These are phyloP conservation scores for Paramecium bursaria DNA, from an alignment of 73 alveolate genomes.

Conservation along the genomic window DNA sequence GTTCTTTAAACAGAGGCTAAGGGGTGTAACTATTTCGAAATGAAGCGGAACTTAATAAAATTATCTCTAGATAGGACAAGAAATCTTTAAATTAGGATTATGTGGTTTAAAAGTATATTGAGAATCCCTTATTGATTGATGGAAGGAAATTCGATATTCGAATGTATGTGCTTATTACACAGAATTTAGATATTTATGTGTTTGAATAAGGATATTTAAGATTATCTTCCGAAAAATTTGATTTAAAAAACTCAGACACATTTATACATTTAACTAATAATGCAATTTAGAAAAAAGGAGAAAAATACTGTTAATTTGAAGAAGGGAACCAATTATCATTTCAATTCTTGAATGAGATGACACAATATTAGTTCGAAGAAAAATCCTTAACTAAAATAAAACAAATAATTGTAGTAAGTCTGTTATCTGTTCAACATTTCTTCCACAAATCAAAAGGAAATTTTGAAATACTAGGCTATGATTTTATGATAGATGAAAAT, in stretches of 20 bases:
- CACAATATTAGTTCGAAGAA: slow-evolving; percentile 61
- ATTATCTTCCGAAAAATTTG: slow-evolving; percentile 82
- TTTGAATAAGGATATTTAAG: slow-evolving; percentile 94
- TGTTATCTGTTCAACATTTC: slow-evolving; percentile 67
- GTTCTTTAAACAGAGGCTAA: slow-evolving; percentile 85
- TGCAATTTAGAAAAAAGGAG: slow-evolving; percentile 88
- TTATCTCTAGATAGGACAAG: slow-evolving; percentile 69
- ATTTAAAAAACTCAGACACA: slow-evolving; percentile 80
- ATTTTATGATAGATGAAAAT: slow-evolving; percentile 82
- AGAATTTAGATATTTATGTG: slow-evolving; percentile 81
- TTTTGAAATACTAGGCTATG: slow-evolving; percentile 92
- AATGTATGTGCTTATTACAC: slow-evolving; percentile 93
- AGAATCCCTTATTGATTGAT: slow-evolving; percentile 89
- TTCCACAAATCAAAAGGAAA: slow-evolving; percentile 78
- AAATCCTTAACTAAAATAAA: slow-evolving; percentile 74
- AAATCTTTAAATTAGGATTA: slow-evolving; percentile 72
- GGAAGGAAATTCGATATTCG: slow-evolving; percentile 96
- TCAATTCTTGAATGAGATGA: slow-evolving; percentile 68
- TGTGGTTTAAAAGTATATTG: slow-evolving; percentile 93
- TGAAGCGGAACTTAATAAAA: slow-evolving; percentile 69
- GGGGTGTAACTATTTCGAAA: slow-evolving; percentile 81
- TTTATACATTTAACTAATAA: slow-evolving; percentile 95
- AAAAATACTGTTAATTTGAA: slow-evolving; percentile 91
- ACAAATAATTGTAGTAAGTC: slow-evolving; percentile 67
- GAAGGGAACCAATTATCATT: slow-evolving; percentile 88